Conservation (phyloP, 345 rosid species). For the Arabidopsis suecica region DNA sequence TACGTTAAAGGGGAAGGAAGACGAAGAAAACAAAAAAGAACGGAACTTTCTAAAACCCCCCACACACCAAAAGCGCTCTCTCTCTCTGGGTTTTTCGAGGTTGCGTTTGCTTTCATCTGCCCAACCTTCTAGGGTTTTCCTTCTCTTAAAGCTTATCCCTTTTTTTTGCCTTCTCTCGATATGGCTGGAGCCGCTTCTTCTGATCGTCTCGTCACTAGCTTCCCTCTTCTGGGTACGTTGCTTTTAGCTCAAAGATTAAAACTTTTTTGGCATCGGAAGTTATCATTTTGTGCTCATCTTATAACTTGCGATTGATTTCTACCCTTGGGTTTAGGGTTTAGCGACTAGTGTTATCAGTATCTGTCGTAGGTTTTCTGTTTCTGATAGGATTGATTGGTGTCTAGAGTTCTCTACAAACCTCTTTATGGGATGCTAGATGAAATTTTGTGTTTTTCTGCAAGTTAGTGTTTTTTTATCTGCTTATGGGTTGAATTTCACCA, state of each 20-base stretch:
- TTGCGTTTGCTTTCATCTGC: conserved; percentile 25
- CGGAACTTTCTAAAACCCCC: conserved; percentile 42
- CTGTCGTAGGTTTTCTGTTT: conserved; percentile 13
- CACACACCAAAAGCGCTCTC: background rate
- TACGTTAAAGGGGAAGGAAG: conserved; percentile 38
- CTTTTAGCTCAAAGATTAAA: background rate
- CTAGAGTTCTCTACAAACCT: conserved; percentile 6
- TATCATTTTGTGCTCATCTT: conserved; percentile 9
- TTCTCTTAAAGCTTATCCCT: conserved; percentile 22
- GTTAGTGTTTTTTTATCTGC: background rate
- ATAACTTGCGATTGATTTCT: conserved; percentile 5
- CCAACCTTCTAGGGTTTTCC: conserved; percentile 47
- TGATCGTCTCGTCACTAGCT: conserved; percentile 59
- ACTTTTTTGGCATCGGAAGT: conserved; percentile 17
- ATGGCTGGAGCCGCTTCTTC: conserved; percentile 62
- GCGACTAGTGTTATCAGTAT: background rate
- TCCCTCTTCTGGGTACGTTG: conserved; percentile 55
- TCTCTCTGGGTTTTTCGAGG: conserved; percentile 39
- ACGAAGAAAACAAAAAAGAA: conserved; percentile 37
- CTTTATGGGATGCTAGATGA: background rate
- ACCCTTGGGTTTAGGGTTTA: background rate
- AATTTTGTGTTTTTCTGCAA: background rate
- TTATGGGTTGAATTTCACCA: conserved; percentile 11
- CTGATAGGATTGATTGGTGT: background rate
- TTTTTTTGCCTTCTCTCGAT: conserved; percentile 26